Percentiles rank a stretch among this genome's conserved stretches.
Conservation (phyloP, 2,329 filamentous ascomycete genomes). For the Graphilbum fragrans region DNA sequence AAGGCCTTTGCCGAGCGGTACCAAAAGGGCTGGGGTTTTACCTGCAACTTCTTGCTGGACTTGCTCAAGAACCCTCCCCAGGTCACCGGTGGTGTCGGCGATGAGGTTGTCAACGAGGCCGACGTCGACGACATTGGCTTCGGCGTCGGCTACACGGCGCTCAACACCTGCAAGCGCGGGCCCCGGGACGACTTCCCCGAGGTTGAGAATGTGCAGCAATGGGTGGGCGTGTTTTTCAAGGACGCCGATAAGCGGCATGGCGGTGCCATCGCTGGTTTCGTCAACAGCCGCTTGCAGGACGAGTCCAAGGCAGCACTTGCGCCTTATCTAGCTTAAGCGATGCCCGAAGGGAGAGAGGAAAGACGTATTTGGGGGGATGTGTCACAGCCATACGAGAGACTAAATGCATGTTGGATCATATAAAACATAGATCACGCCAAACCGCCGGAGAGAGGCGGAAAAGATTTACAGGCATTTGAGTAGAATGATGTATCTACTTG, state of each 20-base stretch:
- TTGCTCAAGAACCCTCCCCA: slow-evolving; percentile 77
- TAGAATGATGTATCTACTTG: too few species aligned
- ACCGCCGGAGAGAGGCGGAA: too few species aligned
- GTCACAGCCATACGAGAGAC: too few species aligned
- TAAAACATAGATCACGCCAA: not conserved
- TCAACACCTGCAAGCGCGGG: slow-evolving; percentile 77
- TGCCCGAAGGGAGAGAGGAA: not conserved
- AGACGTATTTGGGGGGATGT: not conserved
- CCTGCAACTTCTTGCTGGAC: slow-evolving; percentile 78
- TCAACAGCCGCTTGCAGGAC: slow-evolving; percentile 55
- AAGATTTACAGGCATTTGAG: too few species aligned
- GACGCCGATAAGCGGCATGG: slow-evolving; percentile 62
- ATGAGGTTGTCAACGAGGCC: slow-evolving; percentile 71
- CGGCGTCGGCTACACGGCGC: slow-evolving; percentile 82
- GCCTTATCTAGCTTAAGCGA: slow-evolving; percentile 31
- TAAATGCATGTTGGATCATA: too few species aligned
- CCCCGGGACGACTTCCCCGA: slow-evolving; percentile 76
- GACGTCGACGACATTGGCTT: slow-evolving; percentile 94
- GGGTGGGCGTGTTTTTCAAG: slow-evolving; percentile 70
- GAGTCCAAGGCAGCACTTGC: slow-evolving; percentile 44
- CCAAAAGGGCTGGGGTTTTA: slow-evolving; percentile 82
- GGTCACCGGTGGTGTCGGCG: slow-evolving; percentile 50
- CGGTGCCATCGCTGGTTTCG: slow-evolving; percentile 59
- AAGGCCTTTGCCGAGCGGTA: slow-evolving; percentile 71
- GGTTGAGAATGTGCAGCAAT: slow-evolving; percentile 67